A percentile compares a stretch with the other conserved stretches of the same genome.
Conservation (phyloP, 768 basidiomycete species). For the Xerocomellus chrysenteron region DNA sequence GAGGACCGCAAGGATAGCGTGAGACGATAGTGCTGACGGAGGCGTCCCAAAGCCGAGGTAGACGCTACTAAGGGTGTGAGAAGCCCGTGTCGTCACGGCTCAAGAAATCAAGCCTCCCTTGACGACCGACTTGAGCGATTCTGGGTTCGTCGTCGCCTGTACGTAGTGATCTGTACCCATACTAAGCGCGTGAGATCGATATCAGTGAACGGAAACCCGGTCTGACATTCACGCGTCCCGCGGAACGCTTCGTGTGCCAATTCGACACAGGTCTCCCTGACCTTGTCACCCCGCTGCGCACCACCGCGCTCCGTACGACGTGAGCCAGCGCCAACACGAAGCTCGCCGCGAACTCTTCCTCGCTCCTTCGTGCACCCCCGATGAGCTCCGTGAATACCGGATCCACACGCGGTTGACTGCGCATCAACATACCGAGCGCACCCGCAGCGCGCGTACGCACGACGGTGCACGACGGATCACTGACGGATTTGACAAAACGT, state of each 20-base stretch:
- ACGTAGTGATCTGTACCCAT: conserved; percentile 59
- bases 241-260: conserved; percentile 78
- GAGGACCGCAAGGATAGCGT: conserved; percentile 58
- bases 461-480: conserved; percentile 72
- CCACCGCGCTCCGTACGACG: conserved; percentile 62
- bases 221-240: conserved; percentile 62
- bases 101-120: conserved; percentile 45
- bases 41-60: conserved; percentile 69
- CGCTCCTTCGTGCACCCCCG: conserved; percentile 58
- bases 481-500: conserved; percentile 93
- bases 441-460: conserved; percentile 82
- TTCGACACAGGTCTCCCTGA: conserved; percentile 69
- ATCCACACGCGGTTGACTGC: conserved; percentile 85
- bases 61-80: conserved; percentile 38
- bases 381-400: conserved; percentile 92
- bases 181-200: not conserved
- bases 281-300: conserved; percentile 65
- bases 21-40: conserved; percentile 59
- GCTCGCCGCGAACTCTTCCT: conserved; percentile 69
- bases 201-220: accelerated
- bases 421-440: conserved; percentile 88
- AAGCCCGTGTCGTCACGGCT: not conserved
- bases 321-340: conserved; percentile 74
- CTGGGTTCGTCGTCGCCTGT: conserved; percentile 58
- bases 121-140: conserved; percentile 63